Evolutionary conservation across 2,329 filamentous ascomycete species (phyloP), one percentile per base, ranked within the genome.

Genomic region (Aspergillus sp.): DNA sequence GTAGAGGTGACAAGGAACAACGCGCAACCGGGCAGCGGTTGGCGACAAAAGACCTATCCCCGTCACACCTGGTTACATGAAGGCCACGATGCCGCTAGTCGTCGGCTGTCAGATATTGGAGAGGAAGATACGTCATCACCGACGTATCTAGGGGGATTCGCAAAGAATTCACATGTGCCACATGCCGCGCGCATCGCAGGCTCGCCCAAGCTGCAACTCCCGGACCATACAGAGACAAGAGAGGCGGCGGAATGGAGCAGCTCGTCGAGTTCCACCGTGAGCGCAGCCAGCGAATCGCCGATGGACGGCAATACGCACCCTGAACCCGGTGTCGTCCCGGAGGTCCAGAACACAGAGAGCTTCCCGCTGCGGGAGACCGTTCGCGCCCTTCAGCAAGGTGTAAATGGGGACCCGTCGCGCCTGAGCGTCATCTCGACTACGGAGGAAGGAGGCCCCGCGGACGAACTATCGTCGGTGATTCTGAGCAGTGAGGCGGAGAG

Each of bases 401-500:
- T 56, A 22, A 59, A 62, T 47, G 57, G 58, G 13, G 54, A 51
- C 36, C 62, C 62, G 16, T 51, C 62, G 10, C 60, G 58, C 52
- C 68, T 63, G 38, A 69, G 60, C 51, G 73, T 65, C 62, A 74
- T 55, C 60, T 69, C 65, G 60, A 72, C 60, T 63, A 70, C 60
- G 62, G 73, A 65, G 42, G 65, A 66, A 47, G 64, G 69, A 30
- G 73, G 69, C 17, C 72, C 81, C 3, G 82, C 85, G 51, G 82
- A 88, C 50, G 79, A 80, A 42, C 83, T 87, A 62, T 89, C 89
- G 3, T 89, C 88, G 45, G 85, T 82, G 14, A 85, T 89, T 20
- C 74, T 95, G 57, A 93, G 90, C 69, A 86, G 87, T 60, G 84
- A 90, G 62, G 92, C 92, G 1, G 92, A 96, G 68, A 80, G 92